Percentiles rank a stretch among this genome's conserved stretches.
phyloP scores from a whole-genome alignment of 345 rosid species.

The Citrus australasica region DNA sequence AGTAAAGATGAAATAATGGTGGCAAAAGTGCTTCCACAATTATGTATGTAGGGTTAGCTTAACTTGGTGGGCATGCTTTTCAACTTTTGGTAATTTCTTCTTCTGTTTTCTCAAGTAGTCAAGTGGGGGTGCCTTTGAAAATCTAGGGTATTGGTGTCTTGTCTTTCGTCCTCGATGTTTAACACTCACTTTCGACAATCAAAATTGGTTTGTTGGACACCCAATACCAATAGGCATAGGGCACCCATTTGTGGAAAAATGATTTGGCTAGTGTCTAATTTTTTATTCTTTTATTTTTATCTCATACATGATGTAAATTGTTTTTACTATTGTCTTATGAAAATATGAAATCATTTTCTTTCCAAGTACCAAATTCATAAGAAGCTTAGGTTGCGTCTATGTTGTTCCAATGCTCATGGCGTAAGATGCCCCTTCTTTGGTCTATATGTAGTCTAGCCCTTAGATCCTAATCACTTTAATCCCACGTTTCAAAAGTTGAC shows the following conservation, averaged over 20 bases:
- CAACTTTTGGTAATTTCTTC: not conserved
- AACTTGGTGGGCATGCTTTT: conserved; percentile 1
- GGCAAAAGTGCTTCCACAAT: conserved; percentile 18
- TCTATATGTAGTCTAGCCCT: too few species aligned
- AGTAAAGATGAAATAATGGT: conserved; percentile 12
- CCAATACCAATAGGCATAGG: not conserved
- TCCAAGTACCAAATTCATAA: not conserved
- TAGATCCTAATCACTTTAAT: too few species aligned
- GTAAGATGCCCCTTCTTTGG: too few species aligned
- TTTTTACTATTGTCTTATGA: not conserved
- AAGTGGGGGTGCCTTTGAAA: conserved; percentile 24
- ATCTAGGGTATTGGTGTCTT: conserved; percentile 29
- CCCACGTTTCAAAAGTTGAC: too few species aligned
- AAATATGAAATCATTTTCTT: not conserved
- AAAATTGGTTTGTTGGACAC: conserved; percentile 13
- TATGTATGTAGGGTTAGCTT: not conserved
- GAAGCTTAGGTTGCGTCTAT: not conserved
- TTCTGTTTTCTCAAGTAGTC: not conserved
- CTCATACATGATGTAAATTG: not conserved
- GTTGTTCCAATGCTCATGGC: too few species aligned
- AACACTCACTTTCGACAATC: not conserved
- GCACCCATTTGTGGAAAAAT: not conserved
- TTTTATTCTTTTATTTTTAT: not conserved
- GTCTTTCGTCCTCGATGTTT: conserved; percentile 21
- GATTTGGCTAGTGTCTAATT: not conserved